Percentiles rank a stretch among this genome's conserved stretches.
phyloP scores from a whole-genome alignment of 768 basidiomycete species.

The Cystofilobasidium bisporidii region DNA sequence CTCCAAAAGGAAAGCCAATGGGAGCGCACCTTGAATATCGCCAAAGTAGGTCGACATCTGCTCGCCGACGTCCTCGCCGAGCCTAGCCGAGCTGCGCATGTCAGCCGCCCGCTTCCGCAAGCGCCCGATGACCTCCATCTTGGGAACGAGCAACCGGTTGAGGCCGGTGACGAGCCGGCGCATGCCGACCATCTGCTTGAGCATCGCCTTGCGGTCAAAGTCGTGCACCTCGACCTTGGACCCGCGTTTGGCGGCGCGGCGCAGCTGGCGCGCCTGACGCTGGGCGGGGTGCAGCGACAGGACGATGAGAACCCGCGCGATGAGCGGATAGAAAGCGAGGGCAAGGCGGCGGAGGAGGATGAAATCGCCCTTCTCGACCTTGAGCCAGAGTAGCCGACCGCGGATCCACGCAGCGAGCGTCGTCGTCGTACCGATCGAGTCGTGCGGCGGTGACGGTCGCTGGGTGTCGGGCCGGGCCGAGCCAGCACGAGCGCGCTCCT shows the following conservation, averaged over 20 bases:
- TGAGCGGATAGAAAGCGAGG: constrained; percentile 16
- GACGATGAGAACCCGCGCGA: constrained; percentile 32
- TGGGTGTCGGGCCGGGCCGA: background rate
- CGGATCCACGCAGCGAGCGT: background rate
- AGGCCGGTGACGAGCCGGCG: constrained; percentile 70
- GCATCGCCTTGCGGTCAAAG: constrained; percentile 42
- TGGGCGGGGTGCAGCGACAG: constrained; percentile 34
- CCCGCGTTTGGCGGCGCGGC: constrained; percentile 12
- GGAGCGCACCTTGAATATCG: constrained; percentile 71
- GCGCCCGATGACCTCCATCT: constrained; percentile 71
- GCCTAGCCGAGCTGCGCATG: constrained; percentile 28
- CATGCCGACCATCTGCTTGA: constrained; percentile 69
- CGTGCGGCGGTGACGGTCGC: background rate
- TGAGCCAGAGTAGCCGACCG: background rate
- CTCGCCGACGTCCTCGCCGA: constrained; percentile 44
- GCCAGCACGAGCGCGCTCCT: background rate
- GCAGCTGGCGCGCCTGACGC: constrained; percentile 26
- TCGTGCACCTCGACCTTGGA: constrained; percentile 15
- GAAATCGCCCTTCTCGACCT: constrained; percentile 3
- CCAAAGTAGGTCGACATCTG: constrained; percentile 81
- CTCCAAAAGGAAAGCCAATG: background rate
- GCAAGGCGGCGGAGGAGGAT: background rate
- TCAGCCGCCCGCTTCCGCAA: constrained; percentile 59
- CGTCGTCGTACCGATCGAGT: background rate
- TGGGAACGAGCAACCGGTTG: constrained; percentile 62